These are phyloP conservation scores for Pseudozyma tsukubaensis DNA, from an alignment of 1,284 basidiomycete genomes.

Conservation along the genomic window DNA sequence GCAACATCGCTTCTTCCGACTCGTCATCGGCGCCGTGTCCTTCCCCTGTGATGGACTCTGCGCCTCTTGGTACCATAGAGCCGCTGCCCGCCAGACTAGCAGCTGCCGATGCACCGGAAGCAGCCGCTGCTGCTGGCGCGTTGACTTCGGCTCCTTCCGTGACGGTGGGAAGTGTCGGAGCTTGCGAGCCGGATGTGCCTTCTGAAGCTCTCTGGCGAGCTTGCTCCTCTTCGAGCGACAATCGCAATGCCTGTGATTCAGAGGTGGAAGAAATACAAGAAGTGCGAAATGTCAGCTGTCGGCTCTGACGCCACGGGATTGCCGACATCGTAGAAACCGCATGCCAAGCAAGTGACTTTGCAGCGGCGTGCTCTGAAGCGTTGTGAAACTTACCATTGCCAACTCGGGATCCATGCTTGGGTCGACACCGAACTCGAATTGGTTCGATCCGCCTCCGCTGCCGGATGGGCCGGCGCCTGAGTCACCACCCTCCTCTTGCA, in stretches of 20 bases:
- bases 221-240: conserved; percentile 97
- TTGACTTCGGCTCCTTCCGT: conserved; percentile 41
- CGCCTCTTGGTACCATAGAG: conserved; percentile 60
- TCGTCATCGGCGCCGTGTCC: conserved; percentile 55
- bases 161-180: conserved; percentile 46
- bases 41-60: conserved; percentile 60
- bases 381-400: conserved; percentile 80
- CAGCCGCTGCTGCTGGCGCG: conserved; percentile 16
- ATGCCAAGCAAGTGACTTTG: neutral
- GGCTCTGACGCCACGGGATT: neutral
- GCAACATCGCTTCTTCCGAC: conserved; percentile 62
- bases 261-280: neutral
- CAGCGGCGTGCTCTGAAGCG: neutral
- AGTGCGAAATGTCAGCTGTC: conserved; percentile 23
- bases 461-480: conserved; percentile 70
- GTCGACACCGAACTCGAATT: conserved; percentile 87
- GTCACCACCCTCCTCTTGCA: conserved; percentile 78
- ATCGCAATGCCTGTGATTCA: conserved; percentile 82
- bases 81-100: conserved; percentile 52
- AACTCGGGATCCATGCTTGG: conserved; percentile 95
- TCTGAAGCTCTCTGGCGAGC: conserved; percentile 76
- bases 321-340: neutral
- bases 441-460: conserved; percentile 68
- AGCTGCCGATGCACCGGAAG: conserved; percentile 21
- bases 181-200: conserved; percentile 39